Evolutionary conservation across 2,329 filamentous ascomycete species (phyloP), one percentile per base, ranked within the genome.

Genomic region (Colletotrichum sp.): DNA sequence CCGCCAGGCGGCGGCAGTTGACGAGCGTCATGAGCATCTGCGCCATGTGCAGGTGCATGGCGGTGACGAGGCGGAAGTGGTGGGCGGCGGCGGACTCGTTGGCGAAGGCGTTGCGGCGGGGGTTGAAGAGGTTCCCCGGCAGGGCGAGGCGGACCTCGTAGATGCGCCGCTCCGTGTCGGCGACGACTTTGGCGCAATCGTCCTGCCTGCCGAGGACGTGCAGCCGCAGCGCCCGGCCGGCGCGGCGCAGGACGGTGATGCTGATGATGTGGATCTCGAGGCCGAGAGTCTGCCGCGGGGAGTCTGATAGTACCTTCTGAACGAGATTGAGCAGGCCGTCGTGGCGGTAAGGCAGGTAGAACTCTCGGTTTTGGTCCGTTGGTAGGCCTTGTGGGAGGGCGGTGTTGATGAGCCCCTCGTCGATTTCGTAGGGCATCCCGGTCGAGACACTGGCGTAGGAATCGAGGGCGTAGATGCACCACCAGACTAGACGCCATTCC

Each of bases 401-500:
- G 21, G 54, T 57, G 4, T 57, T 57, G 54, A 57, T 57, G 9
- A 57, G 54, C 13, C 54, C 54, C 24, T 57, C 54, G 9, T 57
- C 54, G 8, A 57, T 71, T 29, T 70, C 27, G 15, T 74, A 77
- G 16, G 74, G 74, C 47, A 70, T 76, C 12, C 76, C 76, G 0
- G 76, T 55, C 0, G 76, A 54, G 5, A 77, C 59, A 18, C 74
- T 76, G n/a, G 72, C 63, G 59, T 76, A 77, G 0, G 76, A 76
- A 33, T 77, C 76, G 24, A 77, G 72, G 43, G 72, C 66, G 57
- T 75, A 77, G 18, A 77, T 73, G 66, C 72, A 73, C 76, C 76
- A 77, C 74, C 74, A 77, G 8, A 76, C 31, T 6, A 75, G 67
- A 6, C 76, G 74, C 76, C 76, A 77, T 27, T 76, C 76, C 15